phyloP scores from a whole-genome alignment of 148 eudicot species.

The Vaccinium vitisidaea region DNA sequence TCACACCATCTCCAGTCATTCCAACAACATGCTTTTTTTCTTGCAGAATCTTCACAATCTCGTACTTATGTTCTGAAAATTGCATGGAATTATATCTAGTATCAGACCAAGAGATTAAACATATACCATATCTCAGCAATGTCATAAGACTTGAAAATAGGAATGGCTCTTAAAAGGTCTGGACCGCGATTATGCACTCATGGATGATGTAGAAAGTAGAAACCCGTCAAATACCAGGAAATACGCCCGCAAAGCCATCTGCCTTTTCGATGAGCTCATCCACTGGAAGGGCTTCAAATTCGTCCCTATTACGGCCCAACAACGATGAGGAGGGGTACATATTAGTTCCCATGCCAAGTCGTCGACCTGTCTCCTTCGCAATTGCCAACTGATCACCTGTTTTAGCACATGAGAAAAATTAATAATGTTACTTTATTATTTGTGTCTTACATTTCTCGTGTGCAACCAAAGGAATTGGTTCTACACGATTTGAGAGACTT shows the following conservation, averaged over 20 bases:
- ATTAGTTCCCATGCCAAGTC: constrained; percentile 73
- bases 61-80: constrained; percentile 60
- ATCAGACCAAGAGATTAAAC: constrained; percentile 12
- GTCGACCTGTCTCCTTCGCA: constrained; percentile 72
- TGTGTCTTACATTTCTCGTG: background rate
- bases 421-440: background rate
- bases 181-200: background rate
- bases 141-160: background rate
- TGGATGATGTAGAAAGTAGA: constrained; percentile 8
- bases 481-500: background rate
- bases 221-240: constrained; percentile 42
- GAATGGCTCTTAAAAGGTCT: background rate
- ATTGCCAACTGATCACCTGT: constrained; percentile 70
- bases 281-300: constrained; percentile 50
- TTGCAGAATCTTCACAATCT: constrained; percentile 67
- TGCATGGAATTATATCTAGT: constrained; percentile 13
- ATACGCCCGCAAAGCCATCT: constrained; percentile 73
- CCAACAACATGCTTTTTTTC: constrained; percentile 66
- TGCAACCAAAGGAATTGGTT: background rate
- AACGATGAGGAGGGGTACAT: constrained; percentile 67
- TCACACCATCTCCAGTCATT: constrained; percentile 79
- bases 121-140: background rate
- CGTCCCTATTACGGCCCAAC: constrained; percentile 45
- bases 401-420: background rate
- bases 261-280: constrained; percentile 65